These are phyloP conservation scores for Xylaria curta DNA, from an alignment of 495 filamentous ascomycete species.

Conservation along the genomic window DNA sequence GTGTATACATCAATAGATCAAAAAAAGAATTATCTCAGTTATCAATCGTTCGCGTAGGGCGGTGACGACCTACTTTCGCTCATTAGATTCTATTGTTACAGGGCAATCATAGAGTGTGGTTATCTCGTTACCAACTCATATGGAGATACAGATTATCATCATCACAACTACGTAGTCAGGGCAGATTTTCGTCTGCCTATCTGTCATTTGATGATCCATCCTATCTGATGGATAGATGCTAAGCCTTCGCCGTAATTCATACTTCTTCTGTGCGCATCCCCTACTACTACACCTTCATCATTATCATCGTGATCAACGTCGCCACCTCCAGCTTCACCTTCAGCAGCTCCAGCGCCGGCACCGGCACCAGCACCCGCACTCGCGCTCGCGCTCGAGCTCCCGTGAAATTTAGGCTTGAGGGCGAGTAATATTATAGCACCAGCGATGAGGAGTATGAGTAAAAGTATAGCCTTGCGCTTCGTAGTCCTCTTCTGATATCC, in stretches of 20 bases:
- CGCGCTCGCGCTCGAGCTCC: conserved; percentile 14
- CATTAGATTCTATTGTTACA: conserved; percentile 29
- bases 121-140: neutral
- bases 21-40: neutral
- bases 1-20: neutral
- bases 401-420: conserved; percentile 76
- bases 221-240: neutral
- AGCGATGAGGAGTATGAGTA: conserved; percentile 81
- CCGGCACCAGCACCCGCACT: no score
- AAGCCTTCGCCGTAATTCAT: conserved; percentile 12
- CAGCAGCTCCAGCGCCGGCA: no score
- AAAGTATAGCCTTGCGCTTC: conserved; percentile 88
- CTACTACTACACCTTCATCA: neutral
- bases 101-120: neutral
- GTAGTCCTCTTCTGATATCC: conserved; percentile 88
- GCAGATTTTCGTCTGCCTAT: neutral
- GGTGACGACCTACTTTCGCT: conserved; percentile 6
- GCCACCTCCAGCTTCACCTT: neutral
- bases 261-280: conserved; percentile 1
- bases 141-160: conserved; percentile 3
- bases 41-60: neutral
- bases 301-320: neutral
- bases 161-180: neutral
- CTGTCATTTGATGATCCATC: neutral
- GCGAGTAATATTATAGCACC: conserved; percentile 86